Conservation (phyloP, 2,329 filamentous ascomycete species). For the Fusarium mangiferae region DNA sequence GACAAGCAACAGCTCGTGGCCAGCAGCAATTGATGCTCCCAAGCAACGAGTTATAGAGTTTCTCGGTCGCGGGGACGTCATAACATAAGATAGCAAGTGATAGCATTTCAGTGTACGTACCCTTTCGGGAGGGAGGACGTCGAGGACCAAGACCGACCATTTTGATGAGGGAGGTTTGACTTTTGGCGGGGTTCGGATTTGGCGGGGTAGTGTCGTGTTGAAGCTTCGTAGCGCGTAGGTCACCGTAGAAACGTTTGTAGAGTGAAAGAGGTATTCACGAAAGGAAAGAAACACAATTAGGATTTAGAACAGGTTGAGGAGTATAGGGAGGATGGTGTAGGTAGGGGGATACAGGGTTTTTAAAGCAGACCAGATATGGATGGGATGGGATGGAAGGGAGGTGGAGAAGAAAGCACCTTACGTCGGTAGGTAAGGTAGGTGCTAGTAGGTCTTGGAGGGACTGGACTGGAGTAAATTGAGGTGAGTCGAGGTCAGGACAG, state of each 20-base stretch:
- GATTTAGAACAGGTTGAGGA: neutral
- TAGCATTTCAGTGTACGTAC: slow-evolving; percentile 60
- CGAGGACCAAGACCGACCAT: slow-evolving; percentile 64
- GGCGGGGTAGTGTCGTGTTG: slow-evolving; percentile 48
- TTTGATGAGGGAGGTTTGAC: slow-evolving; percentile 48
- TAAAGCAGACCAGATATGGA: slow-evolving; percentile 33
- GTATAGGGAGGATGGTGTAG: neutral
- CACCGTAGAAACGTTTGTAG: neutral
- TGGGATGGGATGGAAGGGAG: slow-evolving; percentile 39
- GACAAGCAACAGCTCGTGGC: slow-evolving; percentile 15
- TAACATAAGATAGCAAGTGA: neutral
- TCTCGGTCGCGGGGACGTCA: neutral
- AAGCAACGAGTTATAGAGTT: neutral
- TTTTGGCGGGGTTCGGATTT: slow-evolving; percentile 51
- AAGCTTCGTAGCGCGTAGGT: slow-evolving; percentile 17
- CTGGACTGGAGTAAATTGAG: neutral
- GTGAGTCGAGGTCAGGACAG: slow-evolving; percentile 29
- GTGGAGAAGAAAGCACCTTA: slow-evolving; percentile 37
- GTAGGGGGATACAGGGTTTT: slow-evolving; percentile 38
- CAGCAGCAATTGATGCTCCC: neutral
- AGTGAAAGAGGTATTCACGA: neutral
- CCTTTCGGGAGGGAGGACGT: slow-evolving; percentile 68
- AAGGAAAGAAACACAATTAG: neutral
- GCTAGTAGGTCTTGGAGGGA: slow-evolving; percentile 9
- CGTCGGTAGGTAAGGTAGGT: slow-evolving; percentile 29